phyloP scores from a whole-genome alignment of 1,284 basidiomycete species.

The Ganoderma leucocontextum region DNA sequence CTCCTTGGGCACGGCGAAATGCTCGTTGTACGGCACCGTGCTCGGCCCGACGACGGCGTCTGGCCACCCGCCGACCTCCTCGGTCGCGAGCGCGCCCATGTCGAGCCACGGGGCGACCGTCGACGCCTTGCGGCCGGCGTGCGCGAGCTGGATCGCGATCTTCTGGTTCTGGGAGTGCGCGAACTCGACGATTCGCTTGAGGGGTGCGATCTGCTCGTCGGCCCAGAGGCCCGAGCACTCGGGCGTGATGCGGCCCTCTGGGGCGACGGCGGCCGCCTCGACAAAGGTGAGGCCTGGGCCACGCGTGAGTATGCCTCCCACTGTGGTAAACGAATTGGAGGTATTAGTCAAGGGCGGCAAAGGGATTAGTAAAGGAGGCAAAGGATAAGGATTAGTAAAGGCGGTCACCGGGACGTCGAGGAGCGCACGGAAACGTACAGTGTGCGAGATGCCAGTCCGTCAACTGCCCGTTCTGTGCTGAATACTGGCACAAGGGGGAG shows the following conservation, averaged over 20 bases:
- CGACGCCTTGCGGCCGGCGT: slow-evolving; percentile 81
- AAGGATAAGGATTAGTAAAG: background rate
- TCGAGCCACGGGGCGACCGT: slow-evolving; percentile 71
- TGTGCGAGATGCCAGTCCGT: slow-evolving; percentile 84
- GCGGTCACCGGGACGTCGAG: slow-evolving; percentile 1
- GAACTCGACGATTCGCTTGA: slow-evolving; percentile 73
- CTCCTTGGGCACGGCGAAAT: slow-evolving; percentile 54
- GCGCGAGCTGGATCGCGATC: slow-evolving; percentile 80
- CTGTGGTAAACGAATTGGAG: slow-evolving; percentile 28
- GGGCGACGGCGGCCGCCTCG: slow-evolving; percentile 76
- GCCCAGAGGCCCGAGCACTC: slow-evolving; percentile 78
- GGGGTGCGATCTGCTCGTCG: slow-evolving; percentile 71
- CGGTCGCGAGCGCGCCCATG: slow-evolving; percentile 43
- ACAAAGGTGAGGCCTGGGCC: slow-evolving; percentile 68
- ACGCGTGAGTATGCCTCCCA: slow-evolving; percentile 50
- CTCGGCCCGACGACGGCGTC: slow-evolving; percentile 67
- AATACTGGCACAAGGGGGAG: slow-evolving; percentile 81
- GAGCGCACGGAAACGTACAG: slow-evolving; percentile 45
- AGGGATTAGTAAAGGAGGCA: background rate
- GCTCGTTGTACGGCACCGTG: slow-evolving; percentile 50
- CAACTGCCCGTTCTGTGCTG: slow-evolving; percentile 68
- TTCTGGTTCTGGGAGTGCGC: slow-evolving; percentile 68
- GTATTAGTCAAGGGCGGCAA: background rate
- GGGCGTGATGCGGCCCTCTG: slow-evolving; percentile 82
- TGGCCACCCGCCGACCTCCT: slow-evolving; percentile 69